Conservation (phyloP, 2,329 filamentous ascomycete genomes). For the Hyphodiscus sp. region DNA sequence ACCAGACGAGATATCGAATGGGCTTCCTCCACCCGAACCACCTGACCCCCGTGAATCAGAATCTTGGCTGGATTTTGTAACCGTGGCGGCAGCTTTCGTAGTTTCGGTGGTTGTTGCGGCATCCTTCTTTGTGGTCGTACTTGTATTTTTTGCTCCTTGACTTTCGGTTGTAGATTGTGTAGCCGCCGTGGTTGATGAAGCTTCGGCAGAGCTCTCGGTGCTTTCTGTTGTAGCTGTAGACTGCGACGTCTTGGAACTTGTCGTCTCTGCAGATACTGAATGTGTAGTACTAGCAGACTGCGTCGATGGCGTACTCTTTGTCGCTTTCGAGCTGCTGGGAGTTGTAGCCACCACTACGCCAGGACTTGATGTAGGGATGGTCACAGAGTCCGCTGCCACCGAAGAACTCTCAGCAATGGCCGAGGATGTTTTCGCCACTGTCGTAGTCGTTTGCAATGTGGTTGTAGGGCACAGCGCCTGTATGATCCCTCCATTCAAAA, state of each 20-base stretch:
- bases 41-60: slow-evolving; percentile 1
- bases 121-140: neutral
- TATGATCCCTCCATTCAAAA: slow-evolving; percentile 25
- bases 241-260: neutral
- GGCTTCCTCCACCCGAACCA: slow-evolving; percentile 20
- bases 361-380: slow-evolving; percentile 8
- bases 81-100: neutral
- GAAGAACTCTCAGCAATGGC: slow-evolving; percentile 2
- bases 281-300: neutral
- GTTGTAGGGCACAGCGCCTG: slow-evolving; percentile 21
- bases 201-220: neutral
- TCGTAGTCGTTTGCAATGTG: slow-evolving; percentile 7
- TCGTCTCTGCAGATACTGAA: neutral
- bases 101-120: slow-evolving; percentile 5
- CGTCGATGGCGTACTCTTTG: slow-evolving; percentile 4
- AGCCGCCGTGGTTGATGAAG: neutral
- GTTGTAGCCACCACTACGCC: slow-evolving; percentile 4
- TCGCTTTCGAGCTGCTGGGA: slow-evolving; percentile 2
- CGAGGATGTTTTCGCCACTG: neutral
- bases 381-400: slow-evolving; percentile 2
- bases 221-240: neutral
- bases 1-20: slow-evolving; percentile 20
- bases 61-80: neutral
- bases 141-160: neutral
- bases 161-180: neutral